These are phyloP conservation scores for Cutaneotrichosporon mucoides DNA, from an alignment of 1,284 basidiomycete species.

Conservation along the genomic window DNA sequence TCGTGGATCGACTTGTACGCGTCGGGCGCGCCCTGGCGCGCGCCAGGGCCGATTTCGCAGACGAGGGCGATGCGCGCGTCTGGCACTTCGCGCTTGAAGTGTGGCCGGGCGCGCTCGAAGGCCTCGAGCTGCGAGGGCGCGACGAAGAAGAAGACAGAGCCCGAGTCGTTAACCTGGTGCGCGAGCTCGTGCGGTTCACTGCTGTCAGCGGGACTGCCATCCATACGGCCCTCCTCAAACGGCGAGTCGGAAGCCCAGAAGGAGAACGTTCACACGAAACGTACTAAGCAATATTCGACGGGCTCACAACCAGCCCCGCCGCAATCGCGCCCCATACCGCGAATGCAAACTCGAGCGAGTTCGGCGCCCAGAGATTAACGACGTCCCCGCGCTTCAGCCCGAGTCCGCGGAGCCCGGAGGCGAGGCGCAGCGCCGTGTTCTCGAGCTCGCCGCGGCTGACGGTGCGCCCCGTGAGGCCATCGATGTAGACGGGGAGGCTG, in stretches of 20 bases:
- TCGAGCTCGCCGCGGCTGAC: constrained; percentile 59
- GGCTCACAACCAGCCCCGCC: constrained; percentile 31
- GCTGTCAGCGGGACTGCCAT: background rate
- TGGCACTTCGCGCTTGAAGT: constrained; percentile 15
- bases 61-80: constrained; percentile 33
- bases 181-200: constrained; percentile 25
- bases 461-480: constrained; percentile 58
- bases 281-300: constrained; percentile 38
- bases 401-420: constrained; percentile 53
- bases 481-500: constrained; percentile 60
- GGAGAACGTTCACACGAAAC: background rate
- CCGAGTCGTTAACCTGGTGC: constrained; percentile 53
- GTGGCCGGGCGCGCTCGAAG: constrained; percentile 28
- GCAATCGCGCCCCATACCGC: constrained; percentile 56
- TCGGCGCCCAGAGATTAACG: constrained; percentile 48
- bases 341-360: constrained; percentile 62
- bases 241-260: background rate
- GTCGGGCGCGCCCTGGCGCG: constrained; percentile 1
- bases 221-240: no score
- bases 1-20: constrained; percentile 10
- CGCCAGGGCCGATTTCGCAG: background rate
- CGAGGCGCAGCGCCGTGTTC: constrained; percentile 58
- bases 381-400: constrained; percentile 36
- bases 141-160: constrained; percentile 56
- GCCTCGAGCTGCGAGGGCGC: constrained; percentile 53